Conservation (phyloP, 139 green algal genomes). For the Chlorella vulgaris region DNA sequence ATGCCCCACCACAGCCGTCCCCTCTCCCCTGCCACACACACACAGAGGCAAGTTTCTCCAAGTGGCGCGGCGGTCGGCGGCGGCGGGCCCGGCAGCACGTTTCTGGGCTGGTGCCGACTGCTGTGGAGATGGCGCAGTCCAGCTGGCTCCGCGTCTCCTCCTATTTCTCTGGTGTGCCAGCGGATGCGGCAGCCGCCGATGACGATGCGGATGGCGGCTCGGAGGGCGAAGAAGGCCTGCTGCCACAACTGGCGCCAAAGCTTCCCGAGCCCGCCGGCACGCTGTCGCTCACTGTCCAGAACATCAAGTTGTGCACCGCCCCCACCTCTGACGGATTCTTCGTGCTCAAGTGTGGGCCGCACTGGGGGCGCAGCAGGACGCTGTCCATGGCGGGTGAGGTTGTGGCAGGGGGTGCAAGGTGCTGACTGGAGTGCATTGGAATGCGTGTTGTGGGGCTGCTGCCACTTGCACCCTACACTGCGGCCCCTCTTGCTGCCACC, state of each 20-base stretch:
- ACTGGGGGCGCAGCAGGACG: constrained; percentile 33
- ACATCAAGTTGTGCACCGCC: not conserved
- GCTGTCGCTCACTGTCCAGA: constrained; percentile 4
- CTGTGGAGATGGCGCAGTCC: not conserved
- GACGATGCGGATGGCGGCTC: not conserved
- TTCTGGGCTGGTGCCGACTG: not conserved
- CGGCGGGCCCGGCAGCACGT: not conserved
- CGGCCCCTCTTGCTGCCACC: too few relatives aligned
- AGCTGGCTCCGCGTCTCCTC: not conserved
- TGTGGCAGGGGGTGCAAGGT: not conserved
- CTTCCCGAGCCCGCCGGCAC: constrained; percentile 1
- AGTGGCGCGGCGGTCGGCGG: constrained; percentile 2
- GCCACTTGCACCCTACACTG: too few relatives aligned
- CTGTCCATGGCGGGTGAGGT: constrained; percentile 1
- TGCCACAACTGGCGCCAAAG: not conserved
- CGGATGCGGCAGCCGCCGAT: not conserved
- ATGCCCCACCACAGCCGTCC: too few relatives aligned
- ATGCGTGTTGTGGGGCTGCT: too few relatives aligned
- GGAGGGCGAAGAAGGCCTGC: not conserved
- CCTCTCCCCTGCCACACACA: too few relatives aligned
- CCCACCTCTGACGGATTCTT: constrained; percentile 19
- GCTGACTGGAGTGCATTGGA: too few relatives aligned
- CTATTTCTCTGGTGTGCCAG: not conserved
- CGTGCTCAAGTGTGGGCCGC: constrained; percentile 43
- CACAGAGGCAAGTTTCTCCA: not conserved